These are phyloP conservation scores for Perkinsus olseni DNA, from an alignment of 169 alveolate species.

Conservation along the genomic window DNA sequence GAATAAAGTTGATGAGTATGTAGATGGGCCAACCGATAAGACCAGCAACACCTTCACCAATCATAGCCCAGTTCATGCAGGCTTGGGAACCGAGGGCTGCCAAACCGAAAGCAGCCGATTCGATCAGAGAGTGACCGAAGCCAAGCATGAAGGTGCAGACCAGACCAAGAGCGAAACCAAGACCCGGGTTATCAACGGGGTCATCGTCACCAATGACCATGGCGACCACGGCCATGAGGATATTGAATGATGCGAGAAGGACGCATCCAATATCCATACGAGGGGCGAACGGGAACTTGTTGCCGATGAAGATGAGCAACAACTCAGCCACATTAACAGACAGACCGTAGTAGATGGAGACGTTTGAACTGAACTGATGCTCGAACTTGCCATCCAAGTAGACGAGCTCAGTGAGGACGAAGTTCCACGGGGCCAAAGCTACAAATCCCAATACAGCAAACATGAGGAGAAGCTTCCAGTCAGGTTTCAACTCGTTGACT, in stretches of 20 bases:
- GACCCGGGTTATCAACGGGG: not conserved
- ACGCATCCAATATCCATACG: not conserved
- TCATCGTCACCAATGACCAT: not conserved
- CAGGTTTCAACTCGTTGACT: not conserved
- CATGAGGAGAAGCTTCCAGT: not conserved
- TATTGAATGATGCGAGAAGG: not conserved
- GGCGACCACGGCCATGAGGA: not conserved
- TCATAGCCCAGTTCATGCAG: not conserved
- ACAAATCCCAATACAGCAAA: not conserved
- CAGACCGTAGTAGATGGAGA: not conserved
- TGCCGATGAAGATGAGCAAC: not conserved
- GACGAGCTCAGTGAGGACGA: not conserved
- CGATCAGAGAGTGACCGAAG: not conserved
- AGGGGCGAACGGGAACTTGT: not conserved
- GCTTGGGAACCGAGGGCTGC: not conserved
- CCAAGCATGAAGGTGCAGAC: not conserved
- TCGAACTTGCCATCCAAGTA: not conserved
- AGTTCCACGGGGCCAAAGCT: not conserved
- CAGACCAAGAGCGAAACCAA: not conserved
- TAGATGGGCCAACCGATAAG: not conserved
- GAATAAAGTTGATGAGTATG: not conserved
- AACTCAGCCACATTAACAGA: not conserved
- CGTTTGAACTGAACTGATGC: not conserved
- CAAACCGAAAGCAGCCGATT: not conserved
- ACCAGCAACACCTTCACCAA: not conserved